These are phyloP conservation scores for Plasmodium falciparum DNA, from an alignment of 169 alveolate genomes.

Conservation along the genomic window DNA sequence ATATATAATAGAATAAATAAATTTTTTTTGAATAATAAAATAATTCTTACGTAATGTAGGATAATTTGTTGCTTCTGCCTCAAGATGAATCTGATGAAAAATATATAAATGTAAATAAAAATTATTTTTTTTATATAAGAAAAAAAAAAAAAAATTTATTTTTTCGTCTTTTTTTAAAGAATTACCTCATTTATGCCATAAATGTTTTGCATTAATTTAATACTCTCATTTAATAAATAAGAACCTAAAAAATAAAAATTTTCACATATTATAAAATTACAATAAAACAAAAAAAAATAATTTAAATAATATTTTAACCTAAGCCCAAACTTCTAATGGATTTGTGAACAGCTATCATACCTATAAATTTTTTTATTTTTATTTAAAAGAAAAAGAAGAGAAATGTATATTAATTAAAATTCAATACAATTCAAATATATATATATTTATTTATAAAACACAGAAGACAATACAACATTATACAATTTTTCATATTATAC, in stretches of 20 bases:
- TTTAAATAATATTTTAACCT: conserved; percentile 44
- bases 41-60: conserved; percentile 73
- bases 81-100: conserved; percentile 68
- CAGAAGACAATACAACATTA: no score
- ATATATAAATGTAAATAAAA: conserved; percentile 16
- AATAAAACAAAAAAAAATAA: conserved; percentile 7
- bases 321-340: conserved; percentile 61
- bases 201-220: conserved; percentile 68
- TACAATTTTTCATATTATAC: neutral
- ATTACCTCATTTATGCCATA: conserved; percentile 73
- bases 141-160: neutral
- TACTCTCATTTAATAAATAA: conserved; percentile 61
- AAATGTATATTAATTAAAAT: conserved; percentile 3
- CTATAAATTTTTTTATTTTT: conserved; percentile 30
- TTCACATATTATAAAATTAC: neutral
- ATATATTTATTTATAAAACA: no score
- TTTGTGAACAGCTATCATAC: conserved; percentile 77
- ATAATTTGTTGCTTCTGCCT: conserved; percentile 71
- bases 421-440: no score
- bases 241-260: conserved; percentile 49
- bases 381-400: conserved; percentile 20
- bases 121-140: conserved; percentile 20
- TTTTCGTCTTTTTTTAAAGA: neutral
- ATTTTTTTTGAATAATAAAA: conserved; percentile 1
- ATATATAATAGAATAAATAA: conserved; percentile 4